phyloP scores from a whole-genome alignment of 306 rosid species.

The Lithocarpus polystachyus region DNA sequence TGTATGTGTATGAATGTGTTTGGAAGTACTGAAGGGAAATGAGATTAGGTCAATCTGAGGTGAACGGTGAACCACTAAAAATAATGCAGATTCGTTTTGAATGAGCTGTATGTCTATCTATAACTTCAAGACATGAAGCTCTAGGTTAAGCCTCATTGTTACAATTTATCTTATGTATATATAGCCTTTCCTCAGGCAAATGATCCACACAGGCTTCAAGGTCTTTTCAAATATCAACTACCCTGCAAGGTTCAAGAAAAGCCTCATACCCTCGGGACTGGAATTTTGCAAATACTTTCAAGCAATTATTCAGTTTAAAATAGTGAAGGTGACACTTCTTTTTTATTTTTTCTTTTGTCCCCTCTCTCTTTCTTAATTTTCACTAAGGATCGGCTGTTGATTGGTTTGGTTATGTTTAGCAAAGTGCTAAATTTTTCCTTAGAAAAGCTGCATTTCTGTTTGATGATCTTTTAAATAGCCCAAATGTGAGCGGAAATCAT shows the following conservation, averaged over 20 bases:
- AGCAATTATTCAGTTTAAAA: not conserved
- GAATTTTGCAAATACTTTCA: not conserved
- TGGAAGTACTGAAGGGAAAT: not conserved
- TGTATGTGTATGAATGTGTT: too few relatives aligned
- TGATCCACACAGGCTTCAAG: not conserved
- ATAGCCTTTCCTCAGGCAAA: not conserved
- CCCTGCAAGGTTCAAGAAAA: not conserved
- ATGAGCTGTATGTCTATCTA: not conserved
- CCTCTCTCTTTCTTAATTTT: not conserved
- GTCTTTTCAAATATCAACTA: not conserved
- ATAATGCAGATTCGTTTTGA: not conserved
- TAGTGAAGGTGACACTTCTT: not conserved
- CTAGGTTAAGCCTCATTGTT: not conserved
- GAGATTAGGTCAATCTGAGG: not conserved
- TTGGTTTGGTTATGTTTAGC: not conserved
- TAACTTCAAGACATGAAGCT: not conserved
- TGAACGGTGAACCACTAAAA: not conserved
- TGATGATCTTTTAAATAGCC: not conserved
- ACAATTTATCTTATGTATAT: not conserved
- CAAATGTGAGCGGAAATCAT: not conserved
- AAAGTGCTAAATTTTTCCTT: not conserved
- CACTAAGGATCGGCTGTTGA: not conserved
- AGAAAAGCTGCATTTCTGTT: not conserved
- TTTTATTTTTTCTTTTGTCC: not conserved
- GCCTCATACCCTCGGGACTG: not conserved